Conservation (phyloP, 805 yeast species). For the Ogataea nitratoaversa region DNA sequence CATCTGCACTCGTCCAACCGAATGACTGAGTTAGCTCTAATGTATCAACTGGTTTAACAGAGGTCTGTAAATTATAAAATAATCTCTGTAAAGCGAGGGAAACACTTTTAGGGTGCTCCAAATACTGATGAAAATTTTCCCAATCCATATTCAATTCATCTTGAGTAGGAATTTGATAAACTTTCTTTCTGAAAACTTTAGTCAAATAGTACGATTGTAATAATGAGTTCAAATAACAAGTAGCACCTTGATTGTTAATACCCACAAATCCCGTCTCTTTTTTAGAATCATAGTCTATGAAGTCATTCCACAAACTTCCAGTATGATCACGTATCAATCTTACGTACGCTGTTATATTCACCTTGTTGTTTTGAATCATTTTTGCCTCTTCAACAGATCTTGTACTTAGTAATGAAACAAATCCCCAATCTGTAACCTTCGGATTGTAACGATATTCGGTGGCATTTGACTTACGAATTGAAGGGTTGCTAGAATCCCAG, state of each 20-base stretch:
- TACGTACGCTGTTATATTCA: conserved; percentile 75
- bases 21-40: conserved; percentile 82
- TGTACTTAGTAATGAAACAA: conserved; percentile 66
- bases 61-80: conserved; percentile 73
- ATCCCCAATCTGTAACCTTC: conserved; percentile 93
- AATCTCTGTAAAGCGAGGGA: conserved; percentile 83
- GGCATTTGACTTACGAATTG: conserved; percentile 52
- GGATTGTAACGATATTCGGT: conserved; percentile 77
- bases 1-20: conserved; percentile 96
- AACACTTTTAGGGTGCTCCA: conserved; percentile 48
- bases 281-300: conserved; percentile 79
- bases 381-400: conserved; percentile 34
- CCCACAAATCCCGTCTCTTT: conserved; percentile 89
- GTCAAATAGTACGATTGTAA: conserved; percentile 90
- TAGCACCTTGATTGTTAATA: conserved; percentile 94
- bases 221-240: conserved; percentile 91
- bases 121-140: conserved; percentile 22
- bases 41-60: conserved; percentile 77
- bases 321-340: conserved; percentile 83
- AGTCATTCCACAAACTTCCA: conserved; percentile 91
- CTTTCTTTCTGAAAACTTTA: conserved; percentile 73
- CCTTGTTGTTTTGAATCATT: conserved; percentile 42
- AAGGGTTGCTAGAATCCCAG: conserved; percentile 75
- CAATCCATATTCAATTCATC: conserved; percentile 39
- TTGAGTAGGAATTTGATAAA: conserved; percentile 84